These are phyloP conservation scores for Rosellinia necatrix DNA, from an alignment of 2,329 filamentous ascomycete genomes.

Conservation along the genomic window DNA sequence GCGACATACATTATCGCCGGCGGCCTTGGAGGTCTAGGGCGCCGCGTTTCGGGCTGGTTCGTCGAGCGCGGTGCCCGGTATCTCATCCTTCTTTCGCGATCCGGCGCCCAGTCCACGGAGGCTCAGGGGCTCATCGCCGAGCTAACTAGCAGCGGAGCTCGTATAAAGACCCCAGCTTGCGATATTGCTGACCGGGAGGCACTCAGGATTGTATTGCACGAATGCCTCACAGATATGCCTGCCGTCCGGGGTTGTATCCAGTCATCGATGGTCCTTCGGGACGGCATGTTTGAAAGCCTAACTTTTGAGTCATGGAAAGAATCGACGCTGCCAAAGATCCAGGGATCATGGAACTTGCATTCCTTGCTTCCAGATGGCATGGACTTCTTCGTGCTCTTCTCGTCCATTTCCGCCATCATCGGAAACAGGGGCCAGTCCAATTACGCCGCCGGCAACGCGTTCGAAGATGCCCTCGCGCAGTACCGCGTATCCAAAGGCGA, in stretches of 20 bases:
- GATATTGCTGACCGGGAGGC: neutral
- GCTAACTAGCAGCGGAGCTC: neutral
- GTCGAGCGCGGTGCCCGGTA: neutral
- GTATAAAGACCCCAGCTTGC: neutral
- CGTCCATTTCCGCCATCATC: neutral
- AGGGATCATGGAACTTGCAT: conserved; percentile 8
- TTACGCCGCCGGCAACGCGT: conserved; percentile 8
- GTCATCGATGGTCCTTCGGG: conserved; percentile 1
- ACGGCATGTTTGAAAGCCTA: neutral
- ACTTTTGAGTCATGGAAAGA: neutral
- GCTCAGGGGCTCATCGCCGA: neutral
- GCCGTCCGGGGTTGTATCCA: conserved; percentile 6
- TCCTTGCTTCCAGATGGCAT: neutral
- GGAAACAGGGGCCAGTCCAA: neutral
- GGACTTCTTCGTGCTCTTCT: conserved; percentile 16
- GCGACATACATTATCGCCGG: conserved; percentile 6
- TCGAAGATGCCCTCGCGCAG: neutral
- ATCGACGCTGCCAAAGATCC: neutral
- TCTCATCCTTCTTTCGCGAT: neutral
- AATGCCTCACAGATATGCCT: too few relatives aligned
- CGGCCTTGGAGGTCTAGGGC: conserved; percentile 8
- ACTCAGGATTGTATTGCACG: neutral
- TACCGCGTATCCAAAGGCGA: neutral
- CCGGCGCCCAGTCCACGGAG: neutral
- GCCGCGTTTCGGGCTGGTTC: neutral